These are phyloP conservation scores for Aspergillus olivimuriae DNA, from an alignment of 495 filamentous ascomycete species.

Conservation along the genomic window DNA sequence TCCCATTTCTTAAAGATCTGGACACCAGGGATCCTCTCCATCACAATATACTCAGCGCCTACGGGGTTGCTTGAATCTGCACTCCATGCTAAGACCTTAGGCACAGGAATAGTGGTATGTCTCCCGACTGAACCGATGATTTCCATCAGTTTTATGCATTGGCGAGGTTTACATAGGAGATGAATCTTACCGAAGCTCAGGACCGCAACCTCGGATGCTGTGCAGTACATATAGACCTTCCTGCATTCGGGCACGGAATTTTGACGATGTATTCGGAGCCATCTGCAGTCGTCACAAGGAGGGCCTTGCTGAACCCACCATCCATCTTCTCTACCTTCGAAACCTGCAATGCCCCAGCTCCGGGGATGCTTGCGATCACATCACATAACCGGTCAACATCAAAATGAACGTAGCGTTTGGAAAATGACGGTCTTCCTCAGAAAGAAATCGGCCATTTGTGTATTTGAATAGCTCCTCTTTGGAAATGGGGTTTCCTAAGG, in stretches of 20 bases:
- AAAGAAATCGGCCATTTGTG: conserved; percentile 29
- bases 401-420: conserved; percentile 24
- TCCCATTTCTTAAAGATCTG: conserved; percentile 26
- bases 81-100: conserved; percentile 26
- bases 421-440: conserved; percentile 24
- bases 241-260: conserved; percentile 28
- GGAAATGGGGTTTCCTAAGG: conserved; percentile 18
- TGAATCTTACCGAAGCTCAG: conserved; percentile 26
- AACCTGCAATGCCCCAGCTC: conserved; percentile 14
- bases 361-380: conserved; percentile 15
- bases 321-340: conserved; percentile 30
- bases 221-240: conserved; percentile 24
- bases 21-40: conserved; percentile 31
- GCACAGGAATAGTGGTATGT: conserved; percentile 28
- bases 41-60: conserved; percentile 31
- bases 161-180: background rate
- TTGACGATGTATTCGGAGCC: conserved; percentile 31
- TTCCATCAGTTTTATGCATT: conserved; percentile 2
- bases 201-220: conserved; percentile 31
- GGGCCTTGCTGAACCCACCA: conserved; percentile 35
- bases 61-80: conserved; percentile 23
- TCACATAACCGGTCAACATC: conserved; percentile 26
- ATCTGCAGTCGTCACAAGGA: conserved; percentile 27
- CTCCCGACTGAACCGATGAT: no score
- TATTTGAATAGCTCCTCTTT: conserved; percentile 25